Conservation (phyloP, 75 land plant genomes). For the Pinus tabuliformis region DNA sequence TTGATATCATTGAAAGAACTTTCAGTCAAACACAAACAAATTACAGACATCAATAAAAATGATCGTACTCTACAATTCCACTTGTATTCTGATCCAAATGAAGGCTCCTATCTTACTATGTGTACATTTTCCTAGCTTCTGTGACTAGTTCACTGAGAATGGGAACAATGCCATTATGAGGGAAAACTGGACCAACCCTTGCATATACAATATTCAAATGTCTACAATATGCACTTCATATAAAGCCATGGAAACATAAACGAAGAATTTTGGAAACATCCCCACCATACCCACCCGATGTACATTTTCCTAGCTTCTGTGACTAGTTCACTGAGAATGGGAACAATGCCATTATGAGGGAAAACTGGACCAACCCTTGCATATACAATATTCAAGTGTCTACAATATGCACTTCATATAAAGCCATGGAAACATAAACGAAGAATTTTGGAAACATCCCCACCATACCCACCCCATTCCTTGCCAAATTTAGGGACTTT, state of each 20-base stretch:
- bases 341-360: not conserved
- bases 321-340: not conserved
- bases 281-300: too few species aligned
- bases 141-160: not conserved
- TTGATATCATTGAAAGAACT: not conserved
- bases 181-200: not conserved
- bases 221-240: not conserved
- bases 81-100: not conserved
- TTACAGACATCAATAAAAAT: not conserved
- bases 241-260: not conserved
- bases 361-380: not conserved
- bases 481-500: too few species aligned
- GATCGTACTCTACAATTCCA: not conserved
- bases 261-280: not conserved
- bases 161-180: not conserved
- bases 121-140: not conserved
- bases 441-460: not conserved
- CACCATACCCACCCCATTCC: too few species aligned
- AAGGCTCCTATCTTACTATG: not conserved
- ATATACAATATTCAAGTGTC: not conserved
- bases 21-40: not conserved
- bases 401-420: not conserved
- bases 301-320: not conserved
- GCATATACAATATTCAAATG: not conserved
- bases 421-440: not conserved